phyloP scores from a whole-genome alignment of 2,329 filamentous ascomycete genomes.

The Amylocarpus encephaloides region DNA sequence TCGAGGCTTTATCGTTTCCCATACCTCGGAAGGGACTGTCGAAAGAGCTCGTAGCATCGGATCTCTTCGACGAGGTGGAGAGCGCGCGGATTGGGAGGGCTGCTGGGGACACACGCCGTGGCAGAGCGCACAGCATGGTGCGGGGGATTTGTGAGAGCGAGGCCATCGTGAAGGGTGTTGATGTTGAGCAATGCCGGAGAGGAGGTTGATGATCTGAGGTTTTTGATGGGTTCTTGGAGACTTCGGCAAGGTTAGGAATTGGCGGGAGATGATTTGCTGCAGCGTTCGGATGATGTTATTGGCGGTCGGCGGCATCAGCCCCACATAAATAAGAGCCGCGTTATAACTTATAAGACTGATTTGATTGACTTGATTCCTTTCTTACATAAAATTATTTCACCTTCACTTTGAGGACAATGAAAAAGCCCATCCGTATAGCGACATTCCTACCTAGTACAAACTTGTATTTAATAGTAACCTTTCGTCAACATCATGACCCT shows the following conservation, averaged over 20 bases:
- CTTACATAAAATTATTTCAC: too few species aligned
- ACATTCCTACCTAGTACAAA: too few species aligned
- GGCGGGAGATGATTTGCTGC: conserved; percentile 2
- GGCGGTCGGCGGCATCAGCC: neutral
- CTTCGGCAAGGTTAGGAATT: conserved; percentile 10
- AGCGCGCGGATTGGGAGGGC: conserved; percentile 46
- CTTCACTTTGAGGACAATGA: too few species aligned
- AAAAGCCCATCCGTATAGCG: too few species aligned
- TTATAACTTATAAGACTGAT: too few species aligned
- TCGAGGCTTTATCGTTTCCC: conserved; percentile 44
- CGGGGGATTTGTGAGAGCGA: conserved; percentile 63
- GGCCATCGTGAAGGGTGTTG: conserved; percentile 46
- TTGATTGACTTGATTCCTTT: too few species aligned
- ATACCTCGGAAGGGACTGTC: conserved; percentile 57
- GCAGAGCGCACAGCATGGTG: conserved; percentile 57
- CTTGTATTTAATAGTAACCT: too few species aligned
- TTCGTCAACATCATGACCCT: too few species aligned
- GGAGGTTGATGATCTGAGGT: conserved; percentile 11
- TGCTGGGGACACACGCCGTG: conserved; percentile 32
- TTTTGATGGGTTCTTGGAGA: conserved; percentile 5
- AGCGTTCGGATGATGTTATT: neutral
- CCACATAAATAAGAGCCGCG: neutral
- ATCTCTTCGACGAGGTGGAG: conserved; percentile 38
- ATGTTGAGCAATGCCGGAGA: conserved; percentile 17
- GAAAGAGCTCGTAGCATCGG: conserved; percentile 38